Evolutionary conservation across 176 grass and related monocot genomes (phyloP).

Genomic region (Raddia distichophylla): DNA sequence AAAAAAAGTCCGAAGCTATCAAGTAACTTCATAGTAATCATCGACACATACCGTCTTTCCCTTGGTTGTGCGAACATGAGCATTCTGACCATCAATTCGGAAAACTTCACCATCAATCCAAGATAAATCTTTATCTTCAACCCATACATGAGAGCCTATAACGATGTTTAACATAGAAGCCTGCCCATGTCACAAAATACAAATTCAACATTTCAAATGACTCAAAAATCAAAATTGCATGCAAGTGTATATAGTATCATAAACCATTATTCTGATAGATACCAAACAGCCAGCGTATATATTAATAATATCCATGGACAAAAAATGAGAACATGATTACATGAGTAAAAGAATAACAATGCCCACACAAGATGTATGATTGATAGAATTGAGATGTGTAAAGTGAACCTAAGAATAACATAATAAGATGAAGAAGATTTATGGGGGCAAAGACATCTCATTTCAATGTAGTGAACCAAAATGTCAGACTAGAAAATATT

Average conservation of each 20-base stretch:
- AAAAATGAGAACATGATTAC: not conserved
- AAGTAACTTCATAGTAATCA: slow-evolving; percentile 9
- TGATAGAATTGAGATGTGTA: slow-evolving; percentile 17
- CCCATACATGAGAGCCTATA: slow-evolving; percentile 91
- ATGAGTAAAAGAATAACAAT: not conserved
- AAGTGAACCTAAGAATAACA: slow-evolving; percentile 17
- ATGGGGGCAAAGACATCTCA: not conserved
- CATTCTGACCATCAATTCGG: slow-evolving; percentile 69
- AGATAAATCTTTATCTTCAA: slow-evolving; percentile 70
- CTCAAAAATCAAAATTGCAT: slow-evolving; percentile 14
- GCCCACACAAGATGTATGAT: not conserved
- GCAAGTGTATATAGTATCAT: slow-evolving; percentile 12
- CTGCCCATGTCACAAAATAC: slow-evolving; percentile 36
- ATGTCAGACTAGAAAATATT: slow-evolving; percentile 12
- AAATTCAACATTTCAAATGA: slow-evolving; percentile 30
- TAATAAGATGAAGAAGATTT: slow-evolving; percentile 8
- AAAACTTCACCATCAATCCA: slow-evolving; percentile 98
- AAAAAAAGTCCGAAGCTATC: slow-evolving; percentile 12
- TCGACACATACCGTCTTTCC: slow-evolving; percentile 74
- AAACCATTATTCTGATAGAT: not conserved
- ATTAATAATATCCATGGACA: slow-evolving; percentile 3
- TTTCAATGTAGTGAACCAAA: slow-evolving; percentile 12
- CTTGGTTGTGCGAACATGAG: slow-evolving; percentile 70
- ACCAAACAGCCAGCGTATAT: slow-evolving; percentile 2
- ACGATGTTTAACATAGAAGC: slow-evolving; percentile 68